Base-by-base conservation (phyloP, 1,139 yeast species). In the Nakaseomyces nivariensis region DNA sequence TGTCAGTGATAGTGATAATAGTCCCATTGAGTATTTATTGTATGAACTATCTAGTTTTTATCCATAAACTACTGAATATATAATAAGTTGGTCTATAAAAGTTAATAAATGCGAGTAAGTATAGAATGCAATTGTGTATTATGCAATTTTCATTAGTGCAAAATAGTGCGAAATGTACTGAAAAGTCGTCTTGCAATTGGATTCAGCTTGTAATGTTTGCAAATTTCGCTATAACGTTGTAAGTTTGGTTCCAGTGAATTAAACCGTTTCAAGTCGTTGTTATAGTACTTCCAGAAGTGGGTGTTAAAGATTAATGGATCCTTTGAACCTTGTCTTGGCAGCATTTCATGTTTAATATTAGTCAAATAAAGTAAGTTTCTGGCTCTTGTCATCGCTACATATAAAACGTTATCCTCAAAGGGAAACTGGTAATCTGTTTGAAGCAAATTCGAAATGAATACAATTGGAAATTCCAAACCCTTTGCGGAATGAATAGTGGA, bases 401-500 rank as follows among this genome's bases (percentile, higher is more conserved):
- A 84, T 17, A 77, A 66, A 9, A 78, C 62, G 45, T 81, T 68
- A 10, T 48, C 48, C 5, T 58, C 60, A 33, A 58, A 53, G 0
- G 62, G 58, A 44, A 51, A 52, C 22, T 68, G 60, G 56, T 53
- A 50, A 54, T 56, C 27, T 67, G 59, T 10, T 68, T 58, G 46
- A 26, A 9, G 10, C 13, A 27, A 34, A 1, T 77, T 77, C 11
- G 76, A 61, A 7, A 83, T 56, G 61, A 84, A 82, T 0, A 82
- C 88, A 11, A 82, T 71, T 0, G 89, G 88, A 58, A 78, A 82
- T 56, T 83, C 89, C 6, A 82, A 62, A 0, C 92, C 90, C 58
- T 83, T 84, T 1, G 89, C 80, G 0, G 85, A 73, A 62, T 84
- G 90, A 1, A 84, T 75, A 0, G 92, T 84, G 0, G 85, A 78